Evolutionary conservation across 192 early-diverging fungal genomes (phyloP), one percentile per base, ranked within the genome.

Genomic region (Coemansia asiatica): DNA sequence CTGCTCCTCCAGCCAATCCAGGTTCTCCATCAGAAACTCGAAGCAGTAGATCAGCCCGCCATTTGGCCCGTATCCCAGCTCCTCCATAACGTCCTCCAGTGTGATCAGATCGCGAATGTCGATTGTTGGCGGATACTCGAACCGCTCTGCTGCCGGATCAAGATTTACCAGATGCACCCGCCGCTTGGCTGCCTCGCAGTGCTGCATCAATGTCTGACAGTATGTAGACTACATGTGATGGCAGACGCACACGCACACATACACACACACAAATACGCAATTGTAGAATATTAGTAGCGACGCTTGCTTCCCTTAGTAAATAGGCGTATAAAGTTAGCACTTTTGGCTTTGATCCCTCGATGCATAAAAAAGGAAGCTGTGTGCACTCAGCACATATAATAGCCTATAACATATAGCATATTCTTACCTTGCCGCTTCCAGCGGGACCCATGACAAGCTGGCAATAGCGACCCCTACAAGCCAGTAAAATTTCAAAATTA

Each of bases 381-480:
- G 35, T 12, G 1, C 6, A 44, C 16, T 44, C 40, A 15, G 40
- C 40, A 16, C 35, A 36, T 36, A 36, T 36, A 36, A 10, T n/a
- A n/a, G n/a, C n/a, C n/a, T n/a, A n/a, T n/a, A n/a, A n/a, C n/a
- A n/a, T n/a, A n/a, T n/a, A n/a, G n/a, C n/a, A n/a, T n/a, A 16
- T 44, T 5, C 61, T 65, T 55, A 65, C 64, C 83, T 95, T 95
- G 66, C 94, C 95, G 70, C 89, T 91, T 44, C 95, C 94, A 10
- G 94, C 94, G 28, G 95, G 94, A 23, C 95, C 95, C 94, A 98
- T 98, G 47, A 98, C 95, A 40, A 98, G 85, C 82, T 96, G 94
- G 69, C 90, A 92, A 60, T 88, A 87, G 44, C 90, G 88, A 66
- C 91, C 90, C 91, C 67, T 82, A 67, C 50, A 51, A 19, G 1